A percentile compares a stretch with the other conserved stretches of the same genome.
Conservation (phyloP, 1,284 basidiomycete species). For the Cryptococcus jaspeensis region DNA sequence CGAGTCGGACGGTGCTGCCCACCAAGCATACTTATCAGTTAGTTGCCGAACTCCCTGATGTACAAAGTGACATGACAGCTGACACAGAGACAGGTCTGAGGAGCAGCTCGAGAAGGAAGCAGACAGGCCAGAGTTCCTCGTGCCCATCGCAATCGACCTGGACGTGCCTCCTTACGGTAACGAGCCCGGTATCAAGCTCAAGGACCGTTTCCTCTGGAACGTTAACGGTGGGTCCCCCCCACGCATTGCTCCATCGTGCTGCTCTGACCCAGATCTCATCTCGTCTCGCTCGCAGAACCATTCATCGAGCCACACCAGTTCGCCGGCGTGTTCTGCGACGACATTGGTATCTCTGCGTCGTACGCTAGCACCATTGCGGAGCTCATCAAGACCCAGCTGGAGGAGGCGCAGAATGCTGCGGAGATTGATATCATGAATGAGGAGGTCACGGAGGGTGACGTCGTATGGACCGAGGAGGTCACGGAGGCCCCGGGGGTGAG, state of each 20-base stretch:
- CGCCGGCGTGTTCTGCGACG: conserved; percentile 79
- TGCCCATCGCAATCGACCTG: conserved; percentile 92
- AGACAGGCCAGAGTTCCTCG: conserved; percentile 64
- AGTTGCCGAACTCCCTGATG: conserved; percentile 39
- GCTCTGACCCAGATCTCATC: neutral
- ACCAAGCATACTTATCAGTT: conserved; percentile 71
- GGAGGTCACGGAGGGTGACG: conserved; percentile 40
- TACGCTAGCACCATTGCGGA: conserved; percentile 77
- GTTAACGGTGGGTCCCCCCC: conserved; percentile 60
- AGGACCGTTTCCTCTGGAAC: conserved; percentile 98
- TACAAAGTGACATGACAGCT: conserved; percentile 1
- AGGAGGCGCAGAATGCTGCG: conserved; percentile 78
- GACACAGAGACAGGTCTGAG: conserved; percentile 56
- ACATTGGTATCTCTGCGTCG: conserved; percentile 71
- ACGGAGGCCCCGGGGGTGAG: conserved; percentile 16
- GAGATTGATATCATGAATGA: conserved; percentile 57
- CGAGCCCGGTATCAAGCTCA: conserved; percentile 65
- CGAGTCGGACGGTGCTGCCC: conserved; percentile 58
- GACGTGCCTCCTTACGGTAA: conserved; percentile 64
- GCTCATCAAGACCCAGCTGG: conserved; percentile 84
- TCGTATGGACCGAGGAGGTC: conserved; percentile 37
- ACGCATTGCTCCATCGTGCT: too few relatives aligned
- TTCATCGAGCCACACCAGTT: conserved; percentile 80
- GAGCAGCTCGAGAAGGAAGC: conserved; percentile 68
- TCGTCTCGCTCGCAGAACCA: conserved; percentile 54